Base-by-base conservation (phyloP, 2,329 filamentous ascomycete species). In the Phialocephala sp. region DNA sequence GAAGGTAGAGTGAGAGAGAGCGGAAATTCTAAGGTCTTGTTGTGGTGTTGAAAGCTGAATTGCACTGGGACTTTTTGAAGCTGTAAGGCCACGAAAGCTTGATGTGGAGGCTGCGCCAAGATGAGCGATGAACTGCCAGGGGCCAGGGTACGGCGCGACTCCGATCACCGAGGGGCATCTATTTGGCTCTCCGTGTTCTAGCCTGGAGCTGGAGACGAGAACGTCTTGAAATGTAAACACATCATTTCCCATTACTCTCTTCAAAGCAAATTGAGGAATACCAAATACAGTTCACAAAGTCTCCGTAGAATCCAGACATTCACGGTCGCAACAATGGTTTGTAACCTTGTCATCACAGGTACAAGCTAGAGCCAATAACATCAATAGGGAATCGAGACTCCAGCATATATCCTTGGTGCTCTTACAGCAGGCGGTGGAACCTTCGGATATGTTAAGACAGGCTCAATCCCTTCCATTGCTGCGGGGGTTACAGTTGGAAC, bases 381-480 rank as follows among this genome's bases (percentile, higher is more conserved):
- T 32, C 4, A 54, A 14, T 24, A 75, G 74, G 76, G 75, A 68
- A 79, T 84, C 69, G 80, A 84, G 72, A 84, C 81, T 75, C 88
- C 92, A 75, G 93, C 94, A 69, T 92, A 90, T 78, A 77, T 91
- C 74, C 88, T 98, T 75, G 92, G 91, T 67, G 84, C 88, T 69
- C 84, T 98, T 66, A 97, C 94, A 65, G 93, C 94, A 60, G 85
- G 90, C 64, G 95, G 95, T 73, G 95, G 95, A 70, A 90, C 92
- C 66, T 91, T 91, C 76, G 95, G 95, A 76, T 99, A 93, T 80
- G 83, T 90, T 54, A 89, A 90, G 77, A 95, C 94, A 0, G 87
- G 92, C 66, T 98, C 94, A 27, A 78, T 97, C 59, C 94, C 94
- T 43, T 97, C 93, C 14, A 85, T 98, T 72, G 88, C 87, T 14